Conservation (phyloP, 2,329 filamentous ascomycete genomes). For the Knoxdaviesia proteae region DNA sequence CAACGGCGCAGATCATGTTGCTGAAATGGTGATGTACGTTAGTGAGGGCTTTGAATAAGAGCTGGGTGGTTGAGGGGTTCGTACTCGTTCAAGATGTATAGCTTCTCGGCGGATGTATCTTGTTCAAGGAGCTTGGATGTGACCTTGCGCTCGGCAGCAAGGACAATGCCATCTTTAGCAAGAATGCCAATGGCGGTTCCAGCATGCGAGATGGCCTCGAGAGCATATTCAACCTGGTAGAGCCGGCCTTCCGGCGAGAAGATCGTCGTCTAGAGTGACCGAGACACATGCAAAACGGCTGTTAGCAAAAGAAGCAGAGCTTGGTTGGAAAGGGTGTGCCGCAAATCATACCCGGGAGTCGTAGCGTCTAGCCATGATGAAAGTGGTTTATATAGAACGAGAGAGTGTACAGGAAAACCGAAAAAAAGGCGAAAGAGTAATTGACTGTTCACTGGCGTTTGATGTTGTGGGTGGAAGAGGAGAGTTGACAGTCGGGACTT, state of each 20-base stretch:
- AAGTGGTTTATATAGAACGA: not conserved
- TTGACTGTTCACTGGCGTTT: not conserved
- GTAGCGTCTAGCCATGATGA: constrained; percentile 82
- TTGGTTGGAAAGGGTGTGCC: too few relatives aligned
- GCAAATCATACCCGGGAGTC: constrained; percentile 65
- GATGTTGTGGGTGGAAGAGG: constrained; percentile 5
- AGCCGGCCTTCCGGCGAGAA: constrained; percentile 97
- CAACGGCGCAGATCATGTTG: constrained; percentile 99
- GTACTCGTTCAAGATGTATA: constrained; percentile 97
- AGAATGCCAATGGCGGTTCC: constrained; percentile 93
- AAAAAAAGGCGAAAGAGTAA: not conserved
- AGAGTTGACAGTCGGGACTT: too few relatives aligned
- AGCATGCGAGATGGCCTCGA: constrained; percentile 96
- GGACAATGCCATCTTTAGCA: constrained; percentile 93
- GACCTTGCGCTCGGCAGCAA: constrained; percentile 95
- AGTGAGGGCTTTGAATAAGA: not conserved
- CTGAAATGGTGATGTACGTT: constrained; percentile 21
- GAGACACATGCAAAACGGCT: not conserved
- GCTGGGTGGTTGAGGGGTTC: constrained; percentile 12
- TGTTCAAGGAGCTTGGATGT: constrained; percentile 98
- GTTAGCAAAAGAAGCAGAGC: not conserved
- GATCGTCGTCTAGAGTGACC: constrained; percentile 64
- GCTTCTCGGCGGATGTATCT: constrained; percentile 98
- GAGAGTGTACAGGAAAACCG: not conserved
- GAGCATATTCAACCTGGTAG: constrained; percentile 97